A percentile compares a stretch with the other conserved stretches of the same genome.
Conservation (phyloP, 176 grass and related monocot genomes). For the Pontederia crassipes region DNA sequence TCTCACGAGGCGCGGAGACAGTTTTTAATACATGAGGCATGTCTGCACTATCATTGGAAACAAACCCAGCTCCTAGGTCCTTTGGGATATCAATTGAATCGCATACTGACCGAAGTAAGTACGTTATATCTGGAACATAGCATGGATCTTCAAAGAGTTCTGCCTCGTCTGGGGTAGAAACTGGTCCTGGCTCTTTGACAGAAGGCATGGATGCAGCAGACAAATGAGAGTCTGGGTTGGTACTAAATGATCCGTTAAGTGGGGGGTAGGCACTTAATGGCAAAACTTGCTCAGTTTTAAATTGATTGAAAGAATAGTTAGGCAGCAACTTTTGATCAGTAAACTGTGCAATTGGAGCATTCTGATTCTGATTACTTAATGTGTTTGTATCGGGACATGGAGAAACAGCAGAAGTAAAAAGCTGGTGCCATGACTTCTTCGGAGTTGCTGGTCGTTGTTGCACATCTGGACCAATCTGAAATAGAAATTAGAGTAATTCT, state of each 20-base stretch:
- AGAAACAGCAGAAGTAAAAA: slow-evolving; percentile 4
- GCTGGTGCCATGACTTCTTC: slow-evolving; percentile 16
- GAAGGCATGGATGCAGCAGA: slow-evolving; percentile 2
- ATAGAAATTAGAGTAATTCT: not conserved
- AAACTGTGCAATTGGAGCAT: slow-evolving; percentile 1
- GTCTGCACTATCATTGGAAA: slow-evolving; percentile 27
- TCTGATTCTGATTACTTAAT: not conserved
- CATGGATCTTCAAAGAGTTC: slow-evolving; percentile 76
- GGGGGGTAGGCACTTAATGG: not conserved
- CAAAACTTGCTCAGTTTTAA: not conserved
- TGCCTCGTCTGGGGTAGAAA: not conserved
- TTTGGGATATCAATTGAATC: slow-evolving; percentile 55
- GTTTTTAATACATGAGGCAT: slow-evolving; percentile 31
- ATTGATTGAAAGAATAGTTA: slow-evolving; percentile 21
- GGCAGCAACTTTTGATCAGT: slow-evolving; percentile 20
- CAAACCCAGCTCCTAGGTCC: slow-evolving; percentile 39
- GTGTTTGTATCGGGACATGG: not conserved
- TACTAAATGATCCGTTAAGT: not conserved
- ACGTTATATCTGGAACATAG: slow-evolving; percentile 64
- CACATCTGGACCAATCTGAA: not conserved
- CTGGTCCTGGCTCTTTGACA: not conserved
- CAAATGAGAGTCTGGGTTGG: not conserved
- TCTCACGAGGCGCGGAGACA: slow-evolving; percentile 4
- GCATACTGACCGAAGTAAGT: slow-evolving; percentile 74
- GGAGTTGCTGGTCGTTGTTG: not conserved